Evolutionary conservation across 2,329 filamentous ascomycete genomes (phyloP), one percentile per base, ranked within the genome.

Genomic region (Talaromyces sp.): DNA sequence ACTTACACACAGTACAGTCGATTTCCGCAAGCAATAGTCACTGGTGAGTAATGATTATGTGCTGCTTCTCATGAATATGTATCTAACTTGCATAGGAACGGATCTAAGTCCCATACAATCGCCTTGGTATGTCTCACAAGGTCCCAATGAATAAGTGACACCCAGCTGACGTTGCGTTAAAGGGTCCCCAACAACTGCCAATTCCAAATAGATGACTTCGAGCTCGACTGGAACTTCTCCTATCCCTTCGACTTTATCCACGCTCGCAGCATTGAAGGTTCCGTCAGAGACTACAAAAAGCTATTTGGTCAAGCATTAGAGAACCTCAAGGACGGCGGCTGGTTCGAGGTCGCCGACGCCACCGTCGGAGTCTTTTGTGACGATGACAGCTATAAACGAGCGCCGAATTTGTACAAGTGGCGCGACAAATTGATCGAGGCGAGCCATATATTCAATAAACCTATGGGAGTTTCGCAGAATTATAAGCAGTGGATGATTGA

Each of bases 331-430:
- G 70, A 71, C 0, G 73, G 70, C 24, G 72, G 73, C 8, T 74
- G 69, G 70, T 52, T 75, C 35, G 72, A 75, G 64, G 45, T 74
- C 5, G 65, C 66, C 33, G 72, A 74, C 33, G 69, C 72, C 59
- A 72, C 74, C 3, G 54, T 52, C 13, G 58, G 45, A 0, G 31
- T 60, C 3, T 66, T 43, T 35, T 52, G 60, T 19, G 61, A 63
- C 24, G 65, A 64, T 50, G 19, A 48, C 5, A 48, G 31, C 19
- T 60, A 57, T 5, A 31, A 35, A 27, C 65, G 37, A 27, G 43
- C 50, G 5, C 59, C 60, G 2, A 66, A 45, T 54, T 22, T 52
- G 2, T 24, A 45, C 27, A 35, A 43, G 8, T 62, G 63, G 59
- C 48, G 58, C 14, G 47, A 39, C 31, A 61, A 27, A 10, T 24